Conservation (phyloP, 2,329 filamentous ascomycete genomes). For the Aspergillus costaricaensis region DNA sequence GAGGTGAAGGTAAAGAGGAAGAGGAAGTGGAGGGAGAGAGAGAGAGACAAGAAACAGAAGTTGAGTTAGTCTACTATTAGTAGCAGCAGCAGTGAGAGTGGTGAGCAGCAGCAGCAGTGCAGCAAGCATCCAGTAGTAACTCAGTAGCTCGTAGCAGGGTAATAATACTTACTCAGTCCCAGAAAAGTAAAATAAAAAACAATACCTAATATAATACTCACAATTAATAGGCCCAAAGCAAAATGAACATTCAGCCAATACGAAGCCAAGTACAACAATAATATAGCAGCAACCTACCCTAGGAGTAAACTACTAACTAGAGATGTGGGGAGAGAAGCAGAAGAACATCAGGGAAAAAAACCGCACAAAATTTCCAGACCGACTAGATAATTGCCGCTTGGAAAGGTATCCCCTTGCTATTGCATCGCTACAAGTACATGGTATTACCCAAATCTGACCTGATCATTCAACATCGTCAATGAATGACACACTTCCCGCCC, state of each 20-base stretch:
- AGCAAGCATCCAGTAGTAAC: neutral
- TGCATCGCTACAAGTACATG: neutral
- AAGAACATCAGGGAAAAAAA: neutral
- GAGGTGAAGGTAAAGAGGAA: neutral
- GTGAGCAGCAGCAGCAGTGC: neutral
- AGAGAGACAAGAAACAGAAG: constrained; percentile 8
- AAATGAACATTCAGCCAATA: constrained; percentile 4
- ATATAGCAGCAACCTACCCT: neutral
- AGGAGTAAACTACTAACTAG: neutral
- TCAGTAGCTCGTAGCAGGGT: neutral
- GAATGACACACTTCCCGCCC: neutral
- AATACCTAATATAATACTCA: constrained; percentile 9
- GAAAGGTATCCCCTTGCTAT: neutral
- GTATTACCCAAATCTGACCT: neutral
- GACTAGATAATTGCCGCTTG: neutral
- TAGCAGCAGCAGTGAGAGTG: neutral
- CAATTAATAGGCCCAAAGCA: constrained; percentile 6
- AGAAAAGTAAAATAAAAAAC: constrained; percentile 1
- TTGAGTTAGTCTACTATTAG: constrained; percentile 12
- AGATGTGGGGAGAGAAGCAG: constrained; percentile 3
- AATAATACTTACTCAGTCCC: constrained; percentile 6
- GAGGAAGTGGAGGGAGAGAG: neutral
- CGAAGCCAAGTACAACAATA: neutral
- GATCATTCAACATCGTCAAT: neutral
- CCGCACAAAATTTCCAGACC: neutral